Percentiles rank a stretch among this genome's conserved stretches.
Evolutionary conservation across 306 rosid genomes (phyloP).

Genomic region (Begonia masoniana): DNA sequence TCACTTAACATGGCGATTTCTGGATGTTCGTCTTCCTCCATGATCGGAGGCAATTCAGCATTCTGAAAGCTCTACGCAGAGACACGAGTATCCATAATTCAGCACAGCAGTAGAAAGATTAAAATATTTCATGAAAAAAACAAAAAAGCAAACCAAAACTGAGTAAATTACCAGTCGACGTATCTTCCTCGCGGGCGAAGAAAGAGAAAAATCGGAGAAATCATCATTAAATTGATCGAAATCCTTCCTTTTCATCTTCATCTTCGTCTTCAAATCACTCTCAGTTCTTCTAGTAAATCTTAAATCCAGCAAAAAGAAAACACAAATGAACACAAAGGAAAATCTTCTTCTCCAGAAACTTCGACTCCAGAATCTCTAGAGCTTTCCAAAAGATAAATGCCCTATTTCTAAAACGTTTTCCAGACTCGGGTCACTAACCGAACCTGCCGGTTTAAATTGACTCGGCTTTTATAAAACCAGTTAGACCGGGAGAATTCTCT

Average conservation of each 20-base stretch:
- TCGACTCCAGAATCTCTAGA: background rate
- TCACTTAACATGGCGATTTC: slow-evolving; percentile 1
- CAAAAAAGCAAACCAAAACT: background rate
- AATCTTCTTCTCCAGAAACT: too few relatives aligned
- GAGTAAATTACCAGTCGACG: slow-evolving; percentile 58
- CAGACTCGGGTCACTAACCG: too few relatives aligned
- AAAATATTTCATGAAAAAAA: background rate
- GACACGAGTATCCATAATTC: background rate
- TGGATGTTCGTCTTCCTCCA: slow-evolving; percentile 38
- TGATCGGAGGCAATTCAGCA: slow-evolving; percentile 51
- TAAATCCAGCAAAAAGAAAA: background rate
- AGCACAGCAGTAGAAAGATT: too few relatives aligned
- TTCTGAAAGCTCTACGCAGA: slow-evolving; percentile 24
- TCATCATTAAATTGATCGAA: slow-evolving; percentile 34
- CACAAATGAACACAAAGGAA: background rate
- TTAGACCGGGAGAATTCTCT: too few relatives aligned
- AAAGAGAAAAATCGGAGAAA: slow-evolving; percentile 64
- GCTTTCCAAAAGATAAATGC: slow-evolving; percentile 6
- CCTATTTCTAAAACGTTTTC: background rate
- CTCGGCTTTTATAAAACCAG: too few relatives aligned
- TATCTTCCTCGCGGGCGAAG: slow-evolving; percentile 70
- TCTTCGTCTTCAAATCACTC: background rate
- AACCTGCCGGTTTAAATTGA: too few relatives aligned
- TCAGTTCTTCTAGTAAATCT: background rate
- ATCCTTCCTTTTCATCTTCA: slow-evolving; percentile 38